Conservation (phyloP, 257 asterid genomes). For the Solanum pimpinellifolium region DNA sequence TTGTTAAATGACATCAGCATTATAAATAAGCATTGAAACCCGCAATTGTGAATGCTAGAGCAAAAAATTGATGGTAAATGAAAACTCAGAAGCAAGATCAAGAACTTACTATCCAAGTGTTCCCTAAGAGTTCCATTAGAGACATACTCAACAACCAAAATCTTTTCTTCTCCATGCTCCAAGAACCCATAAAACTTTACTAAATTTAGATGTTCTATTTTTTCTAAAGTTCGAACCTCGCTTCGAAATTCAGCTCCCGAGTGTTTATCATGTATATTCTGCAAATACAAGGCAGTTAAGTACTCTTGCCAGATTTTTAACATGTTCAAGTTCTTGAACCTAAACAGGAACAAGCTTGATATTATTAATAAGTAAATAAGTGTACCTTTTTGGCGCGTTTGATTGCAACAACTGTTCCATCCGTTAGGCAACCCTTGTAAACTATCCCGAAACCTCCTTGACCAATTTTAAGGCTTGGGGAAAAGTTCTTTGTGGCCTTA, state of each 20-base stretch:
- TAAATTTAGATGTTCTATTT: conserved; percentile 72
- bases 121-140: conserved; percentile 87
- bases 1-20: not conserved
- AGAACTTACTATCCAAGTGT: conserved; percentile 79
- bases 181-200: conserved; percentile 73
- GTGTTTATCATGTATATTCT: conserved; percentile 62
- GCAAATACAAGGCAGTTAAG: conserved; percentile 9
- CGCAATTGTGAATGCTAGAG: not conserved
- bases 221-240: conserved; percentile 70
- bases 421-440: conserved; percentile 59
- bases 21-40: not conserved
- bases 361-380: not conserved
- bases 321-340: not conserved
- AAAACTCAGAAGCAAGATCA: not conserved
- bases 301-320: not conserved
- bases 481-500: conserved; percentile 71
- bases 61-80: not conserved
- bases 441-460: conserved; percentile 99
- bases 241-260: conserved; percentile 58
- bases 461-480: conserved; percentile 75
- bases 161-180: conserved; percentile 76
- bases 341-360: not conserved
- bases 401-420: conserved; percentile 79
- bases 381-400: conserved; percentile 86
- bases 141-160: conserved; percentile 83